phyloP scores from a whole-genome alignment of 2,329 filamentous ascomycete genomes.

The Talaromyces amestolkiae region DNA sequence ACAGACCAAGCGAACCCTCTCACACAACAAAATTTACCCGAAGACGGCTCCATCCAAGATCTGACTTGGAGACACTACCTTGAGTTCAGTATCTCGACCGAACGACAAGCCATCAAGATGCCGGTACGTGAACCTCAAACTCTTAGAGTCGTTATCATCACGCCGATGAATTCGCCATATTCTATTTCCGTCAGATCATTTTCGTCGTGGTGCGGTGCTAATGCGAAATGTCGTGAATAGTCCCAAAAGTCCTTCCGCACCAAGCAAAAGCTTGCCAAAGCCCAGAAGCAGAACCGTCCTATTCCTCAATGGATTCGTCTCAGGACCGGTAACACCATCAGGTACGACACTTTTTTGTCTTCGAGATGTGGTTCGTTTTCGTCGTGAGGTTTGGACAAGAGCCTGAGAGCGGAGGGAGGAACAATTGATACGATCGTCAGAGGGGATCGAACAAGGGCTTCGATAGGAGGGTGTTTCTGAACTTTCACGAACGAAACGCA shows the following conservation, averaged over 20 bases:
- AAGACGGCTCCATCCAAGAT: constrained; percentile 28
- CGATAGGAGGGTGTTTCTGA: not conserved
- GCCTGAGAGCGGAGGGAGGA: not conserved
- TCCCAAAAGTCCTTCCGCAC: constrained; percentile 99
- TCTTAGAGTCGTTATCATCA: not conserved
- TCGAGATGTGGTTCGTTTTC: not conserved
- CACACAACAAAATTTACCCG: constrained; percentile 41
- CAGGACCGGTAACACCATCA: constrained; percentile 97
- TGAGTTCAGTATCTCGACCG: constrained; percentile 39
- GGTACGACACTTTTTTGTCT: constrained; percentile 60
- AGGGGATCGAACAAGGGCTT: not conserved
- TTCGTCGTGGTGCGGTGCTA: not conserved
- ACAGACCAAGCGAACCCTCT: constrained; percentile 41
- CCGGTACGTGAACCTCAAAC: constrained; percentile 44
- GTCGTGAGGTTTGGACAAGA: constrained; percentile 2
- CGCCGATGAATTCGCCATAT: not conserved
- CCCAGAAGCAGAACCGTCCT: constrained; percentile 99
- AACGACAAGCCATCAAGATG: constrained; percentile 52
- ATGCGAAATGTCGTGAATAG: constrained; percentile 48
- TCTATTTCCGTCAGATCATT: not conserved
- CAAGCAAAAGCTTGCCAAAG: constrained; percentile 99
- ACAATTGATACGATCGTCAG: not conserved
- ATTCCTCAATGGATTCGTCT: constrained; percentile 99
- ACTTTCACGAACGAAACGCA: not conserved
- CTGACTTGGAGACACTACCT: constrained; percentile 33